A percentile compares a stretch with the other conserved stretches of the same genome.
Evolutionary conservation across 352 stramenopile genomes (phyloP).

Genomic region (Pythium phragmitis): DNA sequence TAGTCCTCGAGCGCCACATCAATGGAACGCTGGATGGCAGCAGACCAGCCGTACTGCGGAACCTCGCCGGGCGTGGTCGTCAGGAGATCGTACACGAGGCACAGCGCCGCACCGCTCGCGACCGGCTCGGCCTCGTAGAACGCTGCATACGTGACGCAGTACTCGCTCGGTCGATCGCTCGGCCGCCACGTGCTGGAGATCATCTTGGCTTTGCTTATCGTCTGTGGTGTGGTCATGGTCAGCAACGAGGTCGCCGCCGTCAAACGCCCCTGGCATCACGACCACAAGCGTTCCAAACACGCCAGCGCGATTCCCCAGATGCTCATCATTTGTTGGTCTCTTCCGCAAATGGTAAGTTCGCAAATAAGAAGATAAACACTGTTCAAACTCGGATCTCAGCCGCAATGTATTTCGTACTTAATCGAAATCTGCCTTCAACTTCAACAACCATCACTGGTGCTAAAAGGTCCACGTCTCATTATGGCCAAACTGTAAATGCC

Average conservation of each 20-base stretch:
- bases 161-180: neutral
- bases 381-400: no score
- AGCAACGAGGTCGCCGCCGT: conserved; percentile 20
- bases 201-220: neutral
- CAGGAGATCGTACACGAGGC: conserved; percentile 1
- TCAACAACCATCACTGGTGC: no score
- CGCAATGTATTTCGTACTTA: no score
- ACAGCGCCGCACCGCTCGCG: neutral
- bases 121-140: neutral
- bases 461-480: no score
- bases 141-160: neutral
- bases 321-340: no score
- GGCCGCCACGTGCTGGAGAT: neutral
- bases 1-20: neutral
- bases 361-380: no score
- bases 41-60: neutral
- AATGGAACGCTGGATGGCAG: neutral
- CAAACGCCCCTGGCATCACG: conserved; percentile 30
- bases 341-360: no score
- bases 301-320: conserved; percentile 29
- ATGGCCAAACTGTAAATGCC: no score
- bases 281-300: conserved; percentile 48
- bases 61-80: neutral
- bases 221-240: neutral
- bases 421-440: no score